Evolutionary conservation across 1,284 basidiomycete species (phyloP).

Genomic region (Pseudozyma flocculosa): DNA sequence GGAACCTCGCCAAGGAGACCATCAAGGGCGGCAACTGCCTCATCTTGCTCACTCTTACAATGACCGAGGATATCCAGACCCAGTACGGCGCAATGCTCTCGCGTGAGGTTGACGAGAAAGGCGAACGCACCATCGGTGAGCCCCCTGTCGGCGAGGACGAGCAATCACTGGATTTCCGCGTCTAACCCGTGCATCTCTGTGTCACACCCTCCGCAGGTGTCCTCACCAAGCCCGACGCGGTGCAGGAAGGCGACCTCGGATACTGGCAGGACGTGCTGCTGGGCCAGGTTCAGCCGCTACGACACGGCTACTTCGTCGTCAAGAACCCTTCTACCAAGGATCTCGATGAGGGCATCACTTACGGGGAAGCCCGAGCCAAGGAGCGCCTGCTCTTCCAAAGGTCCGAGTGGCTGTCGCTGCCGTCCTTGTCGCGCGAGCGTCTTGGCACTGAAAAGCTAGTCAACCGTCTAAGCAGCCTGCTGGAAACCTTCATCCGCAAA

Average conservation of each 20-base stretch:
- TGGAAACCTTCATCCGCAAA: conserved; percentile 66
- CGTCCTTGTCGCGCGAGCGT: conserved; percentile 62
- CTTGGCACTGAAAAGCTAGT: conserved; percentile 66
- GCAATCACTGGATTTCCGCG: too few relatives aligned
- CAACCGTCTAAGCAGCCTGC: conserved; percentile 63
- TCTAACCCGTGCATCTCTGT: too few relatives aligned
- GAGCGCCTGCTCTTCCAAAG: conserved; percentile 71
- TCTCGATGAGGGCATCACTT: conserved; percentile 65
- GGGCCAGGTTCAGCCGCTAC: conserved; percentile 63
- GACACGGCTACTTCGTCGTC: conserved; percentile 56
- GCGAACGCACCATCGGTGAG: conserved; percentile 70
- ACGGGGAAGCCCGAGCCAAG: conserved; percentile 65
- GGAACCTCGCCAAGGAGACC: conserved; percentile 65
- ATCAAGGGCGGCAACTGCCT: conserved; percentile 68
- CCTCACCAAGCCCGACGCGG: conserved; percentile 76
- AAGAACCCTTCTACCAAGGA: conserved; percentile 66
- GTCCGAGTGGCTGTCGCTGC: conserved; percentile 65
- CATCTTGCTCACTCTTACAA: conserved; percentile 70
- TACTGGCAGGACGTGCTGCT: conserved; percentile 67
- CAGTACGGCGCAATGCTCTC: conserved; percentile 69
- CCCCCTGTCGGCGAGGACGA: too few relatives aligned
- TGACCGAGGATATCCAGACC: conserved; percentile 70
- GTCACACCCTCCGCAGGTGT: conserved; percentile 67
- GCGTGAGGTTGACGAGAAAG: conserved; percentile 65
- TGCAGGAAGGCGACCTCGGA: conserved; percentile 66